Evolutionary conservation across 2,329 filamentous ascomycete species (phyloP).

Genomic region (Verticillium nonalfalfae): DNA sequence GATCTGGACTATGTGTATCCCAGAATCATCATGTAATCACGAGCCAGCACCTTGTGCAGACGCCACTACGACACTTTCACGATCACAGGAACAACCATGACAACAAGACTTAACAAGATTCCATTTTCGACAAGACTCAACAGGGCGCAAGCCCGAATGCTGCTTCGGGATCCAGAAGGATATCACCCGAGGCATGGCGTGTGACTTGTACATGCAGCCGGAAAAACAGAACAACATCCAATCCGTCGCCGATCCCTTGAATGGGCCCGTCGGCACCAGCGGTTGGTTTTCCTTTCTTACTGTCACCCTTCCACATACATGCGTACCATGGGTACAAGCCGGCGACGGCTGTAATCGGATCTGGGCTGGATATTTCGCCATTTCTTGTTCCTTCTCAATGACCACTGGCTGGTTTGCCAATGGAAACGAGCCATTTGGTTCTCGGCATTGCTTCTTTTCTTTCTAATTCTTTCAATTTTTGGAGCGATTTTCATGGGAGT

Average conservation of each 20-base stretch:
- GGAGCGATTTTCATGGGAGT: too few species aligned
- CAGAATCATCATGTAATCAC: neutral
- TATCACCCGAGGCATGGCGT: neutral
- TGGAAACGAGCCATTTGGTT: neutral
- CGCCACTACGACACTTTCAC: neutral
- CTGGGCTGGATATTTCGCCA: neutral
- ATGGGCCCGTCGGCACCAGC: neutral
- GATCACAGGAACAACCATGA: neutral
- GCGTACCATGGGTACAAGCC: neutral
- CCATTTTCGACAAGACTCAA: neutral
- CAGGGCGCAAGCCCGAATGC: neutral
- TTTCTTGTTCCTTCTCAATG: neutral
- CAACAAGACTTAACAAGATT: neutral
- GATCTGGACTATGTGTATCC: neutral
- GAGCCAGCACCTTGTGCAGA: neutral
- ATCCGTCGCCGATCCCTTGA: neutral
- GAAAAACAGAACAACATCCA: neutral
- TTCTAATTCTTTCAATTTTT: too few species aligned
- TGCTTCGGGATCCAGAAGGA: neutral
- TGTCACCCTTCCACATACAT: neutral
- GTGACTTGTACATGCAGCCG: neutral
- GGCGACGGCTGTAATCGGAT: neutral
- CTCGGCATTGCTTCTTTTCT: neutral
- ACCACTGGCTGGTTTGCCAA: neutral
- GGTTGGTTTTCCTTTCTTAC: neutral